Evolutionary conservation across 78 protist genomes (phyloP).

Genomic region (Dictyostelium intermedium): DNA sequence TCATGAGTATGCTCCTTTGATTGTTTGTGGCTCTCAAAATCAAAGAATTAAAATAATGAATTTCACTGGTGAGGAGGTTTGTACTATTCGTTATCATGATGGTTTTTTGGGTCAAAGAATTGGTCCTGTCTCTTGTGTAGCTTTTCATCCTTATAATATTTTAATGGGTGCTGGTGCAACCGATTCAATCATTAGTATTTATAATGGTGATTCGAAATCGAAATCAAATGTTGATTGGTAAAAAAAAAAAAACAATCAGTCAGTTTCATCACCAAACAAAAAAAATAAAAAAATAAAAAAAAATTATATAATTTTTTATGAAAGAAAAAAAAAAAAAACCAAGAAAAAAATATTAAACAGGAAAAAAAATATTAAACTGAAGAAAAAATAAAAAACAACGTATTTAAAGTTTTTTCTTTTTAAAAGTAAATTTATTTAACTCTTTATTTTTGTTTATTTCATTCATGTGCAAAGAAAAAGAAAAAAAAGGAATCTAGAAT

Average conservation of each 20-base stretch:
- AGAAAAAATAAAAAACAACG: background rate
- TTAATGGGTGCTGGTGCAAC: conserved; percentile 90
- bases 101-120: conserved; percentile 95
- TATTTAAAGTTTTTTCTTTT: too few species aligned
- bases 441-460: too few species aligned
- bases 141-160: conserved; percentile 90
- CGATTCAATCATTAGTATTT: conserved; percentile 88
- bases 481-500: too few species aligned
- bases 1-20: conserved; percentile 78
- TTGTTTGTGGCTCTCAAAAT: conserved; percentile 71
- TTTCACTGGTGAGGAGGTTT: conserved; percentile 81
- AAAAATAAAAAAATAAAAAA: background rate
- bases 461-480: too few species aligned
- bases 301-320: background rate
- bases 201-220: conserved; percentile 41
- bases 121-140: conserved; percentile 91
- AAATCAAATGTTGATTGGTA: conserved; percentile 17
- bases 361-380: background rate
- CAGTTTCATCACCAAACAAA: too few species aligned
- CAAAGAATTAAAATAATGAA: conserved; percentile 75
- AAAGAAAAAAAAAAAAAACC: background rate
- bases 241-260: background rate
- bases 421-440: too few species aligned
- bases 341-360: too few species aligned
- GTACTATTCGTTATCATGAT: conserved; percentile 89